phyloP scores from a whole-genome alignment of 768 basidiomycete species.

The Mycena crocata region DNA sequence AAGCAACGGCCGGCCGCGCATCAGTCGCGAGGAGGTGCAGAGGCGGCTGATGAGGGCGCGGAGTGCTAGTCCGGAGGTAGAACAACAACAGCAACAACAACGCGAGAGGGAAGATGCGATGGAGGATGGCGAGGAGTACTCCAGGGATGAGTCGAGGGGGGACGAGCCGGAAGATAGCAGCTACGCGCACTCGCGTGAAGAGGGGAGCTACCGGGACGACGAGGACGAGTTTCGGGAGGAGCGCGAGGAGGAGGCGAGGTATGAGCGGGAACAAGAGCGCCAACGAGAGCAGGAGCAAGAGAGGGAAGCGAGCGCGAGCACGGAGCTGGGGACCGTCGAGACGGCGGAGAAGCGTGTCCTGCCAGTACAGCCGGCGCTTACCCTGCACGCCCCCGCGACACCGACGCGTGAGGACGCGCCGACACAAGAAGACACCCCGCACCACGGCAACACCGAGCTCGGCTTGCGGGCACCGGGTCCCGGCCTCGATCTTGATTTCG shows the following conservation, averaged over 20 bases:
- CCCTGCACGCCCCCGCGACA: background rate
- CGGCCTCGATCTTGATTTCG: conserved; percentile 58
- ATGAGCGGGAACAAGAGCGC: background rate
- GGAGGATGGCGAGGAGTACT: conserved; percentile 27
- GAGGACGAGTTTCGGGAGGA: conserved; percentile 36
- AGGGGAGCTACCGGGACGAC: conserved; percentile 16
- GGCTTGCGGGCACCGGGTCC: conserved; percentile 45
- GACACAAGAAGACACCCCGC: too few relatives aligned
- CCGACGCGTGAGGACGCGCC: too few relatives aligned
- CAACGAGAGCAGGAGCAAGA: conserved; percentile 11
- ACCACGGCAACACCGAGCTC: conserved; percentile 48
- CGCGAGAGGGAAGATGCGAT: background rate
- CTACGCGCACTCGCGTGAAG: too few relatives aligned
- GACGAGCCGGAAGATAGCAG: too few relatives aligned
- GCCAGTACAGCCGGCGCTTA: background rate
- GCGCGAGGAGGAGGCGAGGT: conserved; percentile 32
- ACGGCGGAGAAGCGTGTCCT: conserved; percentile 28
- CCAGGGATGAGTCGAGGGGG: conserved; percentile 21
- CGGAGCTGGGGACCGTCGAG: conserved; percentile 23
- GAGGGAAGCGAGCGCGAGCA: conserved; percentile 14
- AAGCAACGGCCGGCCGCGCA: conserved; percentile 52
- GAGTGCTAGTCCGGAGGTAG: conserved; percentile 49
- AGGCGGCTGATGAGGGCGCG: conserved; percentile 61
- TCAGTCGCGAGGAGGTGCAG: conserved; percentile 67
- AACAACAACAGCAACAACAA: background rate